Evolutionary conservation across 305 asterid species (phyloP).

Genomic region (Rubia balearica): DNA sequence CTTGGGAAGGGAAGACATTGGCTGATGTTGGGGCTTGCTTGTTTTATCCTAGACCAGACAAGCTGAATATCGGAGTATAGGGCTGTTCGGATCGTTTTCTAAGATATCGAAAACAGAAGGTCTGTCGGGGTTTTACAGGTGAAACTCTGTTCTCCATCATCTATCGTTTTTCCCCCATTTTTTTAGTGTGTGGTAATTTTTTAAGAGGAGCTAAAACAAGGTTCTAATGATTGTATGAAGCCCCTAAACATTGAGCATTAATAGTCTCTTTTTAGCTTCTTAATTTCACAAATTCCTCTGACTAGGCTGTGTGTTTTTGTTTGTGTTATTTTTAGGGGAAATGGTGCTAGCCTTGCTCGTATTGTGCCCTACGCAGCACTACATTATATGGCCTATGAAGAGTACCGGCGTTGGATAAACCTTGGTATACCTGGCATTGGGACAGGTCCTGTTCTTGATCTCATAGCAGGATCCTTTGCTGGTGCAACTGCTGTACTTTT

Average conservation of each 20-base stretch:
- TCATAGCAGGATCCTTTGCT: conserved; percentile 88
- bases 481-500: conserved; percentile 96
- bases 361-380: conserved; percentile 94
- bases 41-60: conserved; percentile 63
- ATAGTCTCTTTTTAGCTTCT: not conserved
- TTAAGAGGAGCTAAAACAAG: not conserved
- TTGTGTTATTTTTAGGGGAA: conserved; percentile 50
- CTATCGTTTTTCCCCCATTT: not conserved
- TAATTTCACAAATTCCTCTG: not conserved
- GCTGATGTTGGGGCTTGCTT: conserved; percentile 6
- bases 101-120: conserved; percentile 89
- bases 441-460: conserved; percentile 91
- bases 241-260: no score
- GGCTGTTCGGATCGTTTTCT: conserved; percentile 70
- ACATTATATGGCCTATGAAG: conserved; percentile 92
- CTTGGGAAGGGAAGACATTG: not conserved
- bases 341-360: conserved; percentile 94
- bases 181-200: not conserved
- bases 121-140: conserved; percentile 82
- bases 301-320: conserved; percentile 6
- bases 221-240: no score
- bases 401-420: conserved; percentile 80
- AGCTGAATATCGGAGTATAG: conserved; percentile 67
- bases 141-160: conserved; percentile 6
- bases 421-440: conserved; percentile 50